Base-by-base conservation (phyloP, 768 basidiomycete genomes). In the Mycena metata region DNA sequence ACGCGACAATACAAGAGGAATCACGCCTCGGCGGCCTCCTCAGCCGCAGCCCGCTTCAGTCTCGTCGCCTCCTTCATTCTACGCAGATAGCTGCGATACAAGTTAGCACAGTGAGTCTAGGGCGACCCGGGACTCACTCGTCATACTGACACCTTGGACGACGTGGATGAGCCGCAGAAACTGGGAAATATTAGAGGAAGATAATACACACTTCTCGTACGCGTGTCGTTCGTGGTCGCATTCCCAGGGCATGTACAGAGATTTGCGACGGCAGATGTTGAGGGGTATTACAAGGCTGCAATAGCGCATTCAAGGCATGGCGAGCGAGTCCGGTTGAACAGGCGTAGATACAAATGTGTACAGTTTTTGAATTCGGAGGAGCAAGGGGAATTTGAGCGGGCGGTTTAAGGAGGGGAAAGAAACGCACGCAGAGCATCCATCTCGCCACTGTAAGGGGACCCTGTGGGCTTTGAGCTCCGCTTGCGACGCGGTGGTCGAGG, bases 351-450 rank as follows among this genome's bases (percentile, higher is more conserved):
- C 46, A 57, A 46, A 43, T 39, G 43, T n/a, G n/a, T n/a, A n/a
- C 65, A 47, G 26, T 47, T 67, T 30, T 69, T 50, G 23, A 30
- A 47, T 26, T 64, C 51, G 39, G 16, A 17, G 16, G 36, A 16
- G 64, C 64, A 23, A 70, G 42, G 72, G 57, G 35, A 54, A 58
- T 46, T 50, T 36, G 51, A 51, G 43, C 42, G n/a, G 13, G 24
- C 13, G 62, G n/a, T 23, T 23, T 35, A 60, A 51, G 8, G 12
- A 0, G 1, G 8, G 46, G 17, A 35, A 49, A 49, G 26, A 73
- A 30, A 87, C 96, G 75, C 78, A 96, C 95, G 94, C 89, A 69
- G 96, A 98, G 78, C 96, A 96, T 70, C 90, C 87, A 80, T 98
- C 96, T 78, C 96, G 86, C 92, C 94, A 96, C 10, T 85, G 91